These are phyloP conservation scores for Lumnitzera littorea DNA, from an alignment of 345 rosid species.

Conservation along the genomic window DNA sequence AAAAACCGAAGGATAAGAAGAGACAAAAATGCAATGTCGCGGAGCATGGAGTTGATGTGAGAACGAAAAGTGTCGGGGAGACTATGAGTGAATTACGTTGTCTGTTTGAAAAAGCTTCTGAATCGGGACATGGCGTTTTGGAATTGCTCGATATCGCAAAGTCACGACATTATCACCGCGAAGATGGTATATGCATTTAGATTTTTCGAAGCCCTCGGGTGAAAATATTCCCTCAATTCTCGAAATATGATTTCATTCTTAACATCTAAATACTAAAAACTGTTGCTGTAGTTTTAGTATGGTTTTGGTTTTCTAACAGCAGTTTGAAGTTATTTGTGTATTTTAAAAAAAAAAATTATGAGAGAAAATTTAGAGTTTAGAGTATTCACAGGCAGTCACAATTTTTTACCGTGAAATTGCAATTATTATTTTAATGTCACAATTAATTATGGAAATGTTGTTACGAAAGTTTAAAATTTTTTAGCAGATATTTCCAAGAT, in stretches of 20 bases:
- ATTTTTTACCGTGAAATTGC: no score
- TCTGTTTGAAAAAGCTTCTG: conserved; percentile 32
- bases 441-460: conserved; percentile 11
- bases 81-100: conserved; percentile 25
- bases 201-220: no score
- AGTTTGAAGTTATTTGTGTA: no score
- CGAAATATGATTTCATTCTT: no score
- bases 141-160: conserved; percentile 32
- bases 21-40: background rate
- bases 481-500: conserved; percentile 6
- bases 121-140: conserved; percentile 31
- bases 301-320: no score
- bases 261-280: no score
- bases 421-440: background rate
- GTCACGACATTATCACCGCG: conserved; percentile 22
- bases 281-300: no score
- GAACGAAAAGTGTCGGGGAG: conserved; percentile 12
- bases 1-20: conserved; percentile 8
- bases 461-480: conserved; percentile 10
- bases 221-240: no score
- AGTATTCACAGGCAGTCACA: no score
- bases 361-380: no score
- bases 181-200: conserved; percentile 23
- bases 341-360: no score
- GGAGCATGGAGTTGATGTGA: conserved; percentile 13